Conservation (phyloP, 208 protist genomes). For the Acanthamoeba healyi region DNA sequence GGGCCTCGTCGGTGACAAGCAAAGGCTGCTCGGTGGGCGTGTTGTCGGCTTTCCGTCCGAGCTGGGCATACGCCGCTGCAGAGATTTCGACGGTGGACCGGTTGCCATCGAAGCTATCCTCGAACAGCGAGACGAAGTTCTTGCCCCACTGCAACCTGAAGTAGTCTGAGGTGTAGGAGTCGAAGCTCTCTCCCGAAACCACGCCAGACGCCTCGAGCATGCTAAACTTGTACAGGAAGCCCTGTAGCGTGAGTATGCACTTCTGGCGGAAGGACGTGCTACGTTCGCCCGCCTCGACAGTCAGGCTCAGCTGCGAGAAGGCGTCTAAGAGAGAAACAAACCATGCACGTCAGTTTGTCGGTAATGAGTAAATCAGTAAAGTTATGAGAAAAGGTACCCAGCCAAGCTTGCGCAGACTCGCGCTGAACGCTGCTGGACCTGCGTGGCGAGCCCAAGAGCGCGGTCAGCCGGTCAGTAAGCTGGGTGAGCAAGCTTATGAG, state of each 20-base stretch:
- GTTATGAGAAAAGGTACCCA: too few relatives aligned
- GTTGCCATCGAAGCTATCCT: not conserved
- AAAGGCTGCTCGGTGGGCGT: not conserved
- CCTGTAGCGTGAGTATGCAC: not conserved
- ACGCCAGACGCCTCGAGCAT: not conserved
- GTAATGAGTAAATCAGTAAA: too few relatives aligned
- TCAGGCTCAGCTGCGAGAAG: not conserved
- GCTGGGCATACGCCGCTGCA: not conserved
- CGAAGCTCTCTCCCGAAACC: not conserved
- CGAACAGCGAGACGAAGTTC: conserved; percentile 21
- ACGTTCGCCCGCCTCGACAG: not conserved
- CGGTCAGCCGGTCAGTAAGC: not conserved
- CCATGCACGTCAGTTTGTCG: too few relatives aligned
- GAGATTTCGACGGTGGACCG: not conserved
- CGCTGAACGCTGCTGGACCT: not conserved
- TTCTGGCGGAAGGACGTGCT: not conserved
- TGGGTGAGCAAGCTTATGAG: not conserved
- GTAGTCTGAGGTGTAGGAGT: not conserved
- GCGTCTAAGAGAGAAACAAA: not conserved
- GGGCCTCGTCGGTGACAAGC: not conserved
- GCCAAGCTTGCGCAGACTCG: not conserved
- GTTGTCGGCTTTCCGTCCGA: not conserved
- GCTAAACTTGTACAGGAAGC: not conserved
- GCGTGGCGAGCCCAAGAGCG: not conserved
- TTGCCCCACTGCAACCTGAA: not conserved